Conservation (phyloP, 129 eudicot species). For the Arctium lappa region DNA sequence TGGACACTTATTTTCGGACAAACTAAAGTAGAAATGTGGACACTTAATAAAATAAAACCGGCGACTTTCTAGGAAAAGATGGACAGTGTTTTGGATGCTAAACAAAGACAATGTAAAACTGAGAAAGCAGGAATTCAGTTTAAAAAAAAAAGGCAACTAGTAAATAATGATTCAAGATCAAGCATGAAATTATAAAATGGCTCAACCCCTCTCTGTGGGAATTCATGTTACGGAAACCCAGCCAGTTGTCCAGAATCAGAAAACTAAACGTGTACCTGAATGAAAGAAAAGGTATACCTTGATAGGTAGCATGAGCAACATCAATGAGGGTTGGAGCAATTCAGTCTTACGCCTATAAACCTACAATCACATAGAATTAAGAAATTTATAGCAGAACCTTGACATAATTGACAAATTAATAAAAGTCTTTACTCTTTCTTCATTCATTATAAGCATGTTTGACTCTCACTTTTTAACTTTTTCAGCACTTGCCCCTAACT, state of each 20-base stretch:
- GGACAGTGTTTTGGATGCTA: not conserved
- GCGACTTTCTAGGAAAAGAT: not conserved
- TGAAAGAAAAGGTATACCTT: slow-evolving; percentile 27
- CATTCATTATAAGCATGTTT: not conserved
- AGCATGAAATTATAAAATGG: not conserved
- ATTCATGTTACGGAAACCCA: not conserved
- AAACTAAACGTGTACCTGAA: not conserved
- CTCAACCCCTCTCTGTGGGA: not conserved
- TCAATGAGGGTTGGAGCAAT: slow-evolving; percentile 26
- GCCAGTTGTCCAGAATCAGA: not conserved
- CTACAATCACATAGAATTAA: slow-evolving; percentile 18
- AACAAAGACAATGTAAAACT: not conserved
- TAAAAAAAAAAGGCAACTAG: not conserved
- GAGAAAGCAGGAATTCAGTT: not conserved
- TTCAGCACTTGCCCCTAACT: not conserved
- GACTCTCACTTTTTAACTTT: not conserved
- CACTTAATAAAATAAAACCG: no score
- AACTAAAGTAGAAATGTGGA: not conserved
- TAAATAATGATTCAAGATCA: not conserved
- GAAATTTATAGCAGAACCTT: not conserved
- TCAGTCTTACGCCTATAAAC: slow-evolving; percentile 17
- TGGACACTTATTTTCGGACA: not conserved
- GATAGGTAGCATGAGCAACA: slow-evolving; percentile 38
- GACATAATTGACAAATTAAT: not conserved
- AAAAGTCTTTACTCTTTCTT: not conserved